Conservation (phyloP, 1,284 basidiomycete species). For the Heterobasidion annosum region DNA sequence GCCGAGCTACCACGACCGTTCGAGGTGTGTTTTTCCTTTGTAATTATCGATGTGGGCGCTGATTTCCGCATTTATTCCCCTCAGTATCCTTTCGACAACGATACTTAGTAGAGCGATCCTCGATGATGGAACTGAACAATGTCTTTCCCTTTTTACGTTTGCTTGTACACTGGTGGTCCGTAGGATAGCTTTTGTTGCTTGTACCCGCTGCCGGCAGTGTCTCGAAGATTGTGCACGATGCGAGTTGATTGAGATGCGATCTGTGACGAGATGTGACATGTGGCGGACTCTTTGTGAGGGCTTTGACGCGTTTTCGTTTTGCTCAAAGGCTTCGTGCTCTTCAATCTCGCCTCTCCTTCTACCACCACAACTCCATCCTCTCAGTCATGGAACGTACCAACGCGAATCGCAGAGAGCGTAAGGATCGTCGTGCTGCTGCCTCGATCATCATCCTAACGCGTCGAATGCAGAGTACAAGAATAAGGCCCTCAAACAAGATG, state of each 20-base stretch:
- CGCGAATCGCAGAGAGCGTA: conserved; percentile 59
- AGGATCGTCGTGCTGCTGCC: conserved; percentile 15
- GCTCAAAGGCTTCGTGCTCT: conserved; percentile 1
- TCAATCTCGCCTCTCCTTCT: conserved; percentile 1
- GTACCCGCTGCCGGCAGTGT: neutral
- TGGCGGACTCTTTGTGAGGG: neutral
- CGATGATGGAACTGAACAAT: neutral
- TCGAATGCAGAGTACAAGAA: conserved; percentile 52
- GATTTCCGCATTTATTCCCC: conserved; percentile 9
- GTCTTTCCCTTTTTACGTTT: neutral
- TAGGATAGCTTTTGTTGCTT: neutral
- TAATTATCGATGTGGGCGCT: conserved; percentile 1
- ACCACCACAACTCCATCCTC: conserved; percentile 6
- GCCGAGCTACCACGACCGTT: conserved; percentile 73
- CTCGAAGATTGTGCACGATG: neutral
- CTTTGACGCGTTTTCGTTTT: conserved; percentile 7
- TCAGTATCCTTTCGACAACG: conserved; percentile 59
- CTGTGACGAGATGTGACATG: neutral
- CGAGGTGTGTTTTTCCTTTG: conserved; percentile 45
- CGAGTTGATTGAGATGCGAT: neutral
- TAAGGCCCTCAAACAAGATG: conserved; percentile 81
- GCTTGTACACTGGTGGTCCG: neutral
- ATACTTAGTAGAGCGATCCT: conserved; percentile 28
- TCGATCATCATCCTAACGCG: conserved; percentile 22
- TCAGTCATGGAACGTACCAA: conserved; percentile 38